Conservation (phyloP, 2,329 filamentous ascomycete species). For the Leptodontidium sp. region DNA sequence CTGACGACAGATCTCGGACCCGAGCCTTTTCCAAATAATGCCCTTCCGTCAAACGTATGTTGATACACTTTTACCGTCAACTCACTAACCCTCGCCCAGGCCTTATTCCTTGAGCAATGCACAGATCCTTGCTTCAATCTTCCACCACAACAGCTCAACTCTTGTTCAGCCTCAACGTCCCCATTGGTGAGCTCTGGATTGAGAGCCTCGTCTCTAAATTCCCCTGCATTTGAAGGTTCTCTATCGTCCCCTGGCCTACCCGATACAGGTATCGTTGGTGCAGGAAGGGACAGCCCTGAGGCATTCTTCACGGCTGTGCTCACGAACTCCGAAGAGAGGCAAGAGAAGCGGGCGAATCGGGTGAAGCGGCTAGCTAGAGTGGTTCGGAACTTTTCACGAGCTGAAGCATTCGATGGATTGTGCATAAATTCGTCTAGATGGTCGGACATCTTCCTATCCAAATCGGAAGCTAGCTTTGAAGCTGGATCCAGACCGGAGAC, state of each 20-base stretch:
- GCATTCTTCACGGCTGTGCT: too few relatives aligned
- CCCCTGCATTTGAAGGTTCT: not conserved
- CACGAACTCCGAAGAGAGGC: not conserved
- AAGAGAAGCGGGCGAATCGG: not conserved
- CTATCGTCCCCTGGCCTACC: not conserved
- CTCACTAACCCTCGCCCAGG: constrained; percentile 4
- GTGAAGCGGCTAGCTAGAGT: not conserved
- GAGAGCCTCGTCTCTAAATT: too few relatives aligned
- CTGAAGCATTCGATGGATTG: not conserved
- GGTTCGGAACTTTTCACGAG: not conserved
- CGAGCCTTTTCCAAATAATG: not conserved
- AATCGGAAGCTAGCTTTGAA: constrained; percentile 5
- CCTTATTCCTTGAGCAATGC: not conserved
- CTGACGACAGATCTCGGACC: constrained; percentile 2
- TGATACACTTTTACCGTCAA: constrained; percentile 8
- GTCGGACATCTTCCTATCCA: not conserved
- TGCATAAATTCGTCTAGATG: not conserved
- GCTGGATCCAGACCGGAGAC: not conserved
- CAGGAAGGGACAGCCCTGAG: too few relatives aligned
- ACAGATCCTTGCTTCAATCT: constrained; percentile 1
- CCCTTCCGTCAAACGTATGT: not conserved
- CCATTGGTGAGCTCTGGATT: too few relatives aligned
- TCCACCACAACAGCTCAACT: constrained; percentile 5
- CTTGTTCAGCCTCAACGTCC: not conserved
- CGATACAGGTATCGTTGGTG: not conserved